A percentile compares a stretch with the other conserved stretches of the same genome.
Evolutionary conservation across 495 filamentous ascomycete species (phyloP).

Genomic region (Aspergillus ellipticus): DNA sequence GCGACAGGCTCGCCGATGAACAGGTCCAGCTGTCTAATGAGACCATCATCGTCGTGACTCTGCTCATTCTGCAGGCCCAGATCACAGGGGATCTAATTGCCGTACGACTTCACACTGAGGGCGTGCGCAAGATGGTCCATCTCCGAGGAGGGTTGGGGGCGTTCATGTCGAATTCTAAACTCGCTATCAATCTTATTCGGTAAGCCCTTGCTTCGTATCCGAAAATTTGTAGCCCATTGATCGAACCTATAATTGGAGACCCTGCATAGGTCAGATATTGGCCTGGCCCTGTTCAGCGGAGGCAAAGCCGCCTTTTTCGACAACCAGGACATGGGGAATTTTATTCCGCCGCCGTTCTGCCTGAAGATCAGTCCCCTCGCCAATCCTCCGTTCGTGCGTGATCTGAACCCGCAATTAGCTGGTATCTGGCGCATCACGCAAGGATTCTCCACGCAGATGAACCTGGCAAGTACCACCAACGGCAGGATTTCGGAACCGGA

Average conservation of each 20-base stretch:
- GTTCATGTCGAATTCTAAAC: not conserved
- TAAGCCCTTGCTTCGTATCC: slow-evolving; percentile 15
- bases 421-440: slow-evolving; percentile 29
- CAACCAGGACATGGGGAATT: not conserved
- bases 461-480: slow-evolving; percentile 22
- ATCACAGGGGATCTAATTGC: slow-evolving; percentile 20
- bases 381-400: not conserved
- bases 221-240: too few species aligned
- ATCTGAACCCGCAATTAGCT: not conserved
- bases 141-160: slow-evolving; percentile 31
- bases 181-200: not conserved
- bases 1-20: slow-evolving; percentile 25
- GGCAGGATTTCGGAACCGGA: slow-evolving; percentile 23
- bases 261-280: not conserved
- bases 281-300: not conserved
- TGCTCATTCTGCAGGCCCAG: slow-evolving; percentile 26
- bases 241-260: not conserved
- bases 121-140: slow-evolving; percentile 30
- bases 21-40: slow-evolving; percentile 21
- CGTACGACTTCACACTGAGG: slow-evolving; percentile 30
- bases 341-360: not conserved
- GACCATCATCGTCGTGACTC: slow-evolving; percentile 31
- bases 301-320: not conserved
- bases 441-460: slow-evolving; percentile 33
- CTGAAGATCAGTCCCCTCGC: not conserved